Conservation (phyloP, 495 filamentous ascomycete species). For the Penicillium lividum region DNA sequence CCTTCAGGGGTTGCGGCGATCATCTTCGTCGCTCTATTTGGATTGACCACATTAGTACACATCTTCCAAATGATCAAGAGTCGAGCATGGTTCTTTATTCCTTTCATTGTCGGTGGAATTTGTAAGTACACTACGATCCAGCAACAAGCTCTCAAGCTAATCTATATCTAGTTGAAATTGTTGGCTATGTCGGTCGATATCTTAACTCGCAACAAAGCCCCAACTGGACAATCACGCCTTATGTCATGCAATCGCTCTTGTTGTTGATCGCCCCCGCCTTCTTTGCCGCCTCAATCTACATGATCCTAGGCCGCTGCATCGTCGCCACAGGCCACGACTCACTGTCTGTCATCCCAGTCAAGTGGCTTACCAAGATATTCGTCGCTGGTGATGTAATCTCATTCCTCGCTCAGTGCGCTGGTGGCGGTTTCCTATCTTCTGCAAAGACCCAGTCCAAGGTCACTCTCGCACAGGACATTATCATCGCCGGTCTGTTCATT, state of each 20-base stretch:
- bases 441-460: constrained; percentile 6
- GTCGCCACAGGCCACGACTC: constrained; percentile 41
- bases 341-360: constrained; percentile 15
- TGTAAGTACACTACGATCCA: constrained; percentile 32
- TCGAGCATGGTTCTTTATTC: constrained; percentile 62
- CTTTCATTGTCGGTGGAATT: constrained; percentile 56
- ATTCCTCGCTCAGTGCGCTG: not conserved
- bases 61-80: constrained; percentile 36
- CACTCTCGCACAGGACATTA: constrained; percentile 38
- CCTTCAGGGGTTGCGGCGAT: constrained; percentile 11
- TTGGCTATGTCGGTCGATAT: constrained; percentile 23
- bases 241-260: constrained; percentile 38
- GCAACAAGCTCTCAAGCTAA: too few species aligned
- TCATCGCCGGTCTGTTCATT: constrained; percentile 41
- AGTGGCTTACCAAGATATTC: constrained; percentile 32
- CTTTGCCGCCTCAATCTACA: constrained; percentile 50
- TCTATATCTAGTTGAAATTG: not conserved
- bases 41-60: constrained; percentile 2
- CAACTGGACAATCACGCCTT: constrained; percentile 42
- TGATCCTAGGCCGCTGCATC: constrained; percentile 54
- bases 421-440: not conserved
- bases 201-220: constrained; percentile 32
- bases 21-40: constrained; percentile 25
- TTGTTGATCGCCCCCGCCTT: constrained; percentile 9
- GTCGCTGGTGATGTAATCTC: constrained; percentile 32